Evolutionary conservation across 805 yeast species (phyloP), one percentile per base, ranked within the genome.

Genomic region (Teunomyces stri): DNA sequence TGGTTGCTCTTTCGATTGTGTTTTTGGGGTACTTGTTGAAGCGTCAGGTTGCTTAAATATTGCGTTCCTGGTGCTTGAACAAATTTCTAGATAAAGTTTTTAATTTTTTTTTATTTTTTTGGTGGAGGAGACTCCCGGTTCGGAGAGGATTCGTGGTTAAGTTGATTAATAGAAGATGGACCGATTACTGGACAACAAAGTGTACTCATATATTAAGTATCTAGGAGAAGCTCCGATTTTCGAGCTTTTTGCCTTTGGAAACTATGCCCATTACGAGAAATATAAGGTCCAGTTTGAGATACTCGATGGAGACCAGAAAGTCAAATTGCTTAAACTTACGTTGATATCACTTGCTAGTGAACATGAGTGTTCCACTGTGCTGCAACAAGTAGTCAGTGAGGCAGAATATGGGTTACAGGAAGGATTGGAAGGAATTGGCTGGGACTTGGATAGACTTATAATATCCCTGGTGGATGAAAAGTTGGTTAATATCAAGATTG

Each of bases 191-290:
- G 29, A 37, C 15, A 18, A n/a, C 18, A 13, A 12, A 12, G 40
- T 37, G 12, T 37, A 37, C 15, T 37, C 40, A 3, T 37, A 21
- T 22, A 27, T 37, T 6, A 2, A n/a, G 18, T n/a, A 37, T 22
- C 18, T 37, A 3, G 40, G 18, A 10, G 29, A 37, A 4, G 16
- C 2, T 4, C 29, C 40, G 18, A n/a, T 21, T n/a, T 37, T 12
- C 15, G 78, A 72, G 55, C 58, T 72, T 28, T 71, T 70, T 50
- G 56, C 74, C 1, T 70, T 66, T 51, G 78, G 78, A 2, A 60
- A 59, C 42, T 55, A 56, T 25, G 46, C 50, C 3, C 60, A 61
- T 37, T 69, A 67, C 48, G 31, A 49, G 6, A 44, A 54, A 42
- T 55, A 66, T 46, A 42, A 43, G 15, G 40, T 28, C 1, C 38